Base-by-base conservation (phyloP, 2,329 filamentous ascomycete genomes). In the Penicillium sp. region DNA sequence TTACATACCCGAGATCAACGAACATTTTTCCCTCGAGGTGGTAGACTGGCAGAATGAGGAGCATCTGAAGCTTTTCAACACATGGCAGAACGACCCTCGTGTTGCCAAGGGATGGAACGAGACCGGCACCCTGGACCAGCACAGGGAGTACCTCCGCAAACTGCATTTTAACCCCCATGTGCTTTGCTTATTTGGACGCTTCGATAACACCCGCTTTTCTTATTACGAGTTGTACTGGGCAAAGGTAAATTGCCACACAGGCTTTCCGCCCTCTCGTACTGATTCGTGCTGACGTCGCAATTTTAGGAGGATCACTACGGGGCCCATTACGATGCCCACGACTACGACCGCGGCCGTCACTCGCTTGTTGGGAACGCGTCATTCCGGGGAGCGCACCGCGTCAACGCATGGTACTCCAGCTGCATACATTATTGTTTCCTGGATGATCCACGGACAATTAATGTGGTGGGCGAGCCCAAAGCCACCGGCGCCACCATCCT, bases 201-300 rank as follows among this genome's bases (percentile, higher is more conserved):
- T 90, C 67, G 81, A 92, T 50, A 85, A 87, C 27, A 79, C 78
- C 2, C 81, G 76, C 43, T 92, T 92, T 68, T 85, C 87, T 0
- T 92, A 92, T 68, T 91, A 89, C 66, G 89, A 92, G 69, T 76
- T 91, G 1, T 92, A 91, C 69, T 92, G 87, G 87, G 86, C 84
- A 31, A 85, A 84, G 76, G 80, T 81, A 72, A 55, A 70, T 60
- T 20, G 10, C 11, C 1, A 35, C n/a, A 14, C 44, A 30, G 22
- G 18, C 8, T 30, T n/a, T 2, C 3, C 44, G n/a, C 9, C 4
- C 2, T 1, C 27, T 33, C 22, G 28, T 38, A 10, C 6, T 4
- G 5, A 7, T 35, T 14, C 8, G 25, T 11, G 31, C 36, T 33
- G 7, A 48, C 9, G 20, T 4, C 30, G 16, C 13, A 31, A 42